phyloP scores from a whole-genome alignment of 331 rosid genomes.

The Dryas integrifolia region DNA sequence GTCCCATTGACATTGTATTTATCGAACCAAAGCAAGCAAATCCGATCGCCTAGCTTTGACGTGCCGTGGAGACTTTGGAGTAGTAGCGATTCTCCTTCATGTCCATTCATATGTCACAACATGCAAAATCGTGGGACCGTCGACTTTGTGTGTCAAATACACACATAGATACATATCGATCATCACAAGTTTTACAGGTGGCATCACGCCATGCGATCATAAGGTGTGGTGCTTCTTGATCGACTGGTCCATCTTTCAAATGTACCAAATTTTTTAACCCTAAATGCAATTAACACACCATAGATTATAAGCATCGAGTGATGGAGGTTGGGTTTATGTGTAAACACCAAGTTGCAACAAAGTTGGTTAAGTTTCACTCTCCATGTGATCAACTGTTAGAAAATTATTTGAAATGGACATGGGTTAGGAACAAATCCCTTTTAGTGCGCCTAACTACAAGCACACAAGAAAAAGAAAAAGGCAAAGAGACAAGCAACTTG shows the following conservation, averaged over 20 bases:
- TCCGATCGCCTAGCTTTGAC: slow-evolving; percentile 26
- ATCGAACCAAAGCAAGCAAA: neutral
- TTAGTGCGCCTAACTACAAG: neutral
- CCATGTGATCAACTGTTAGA: neutral
- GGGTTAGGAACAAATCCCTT: slow-evolving; percentile 20
- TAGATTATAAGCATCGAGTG: too few relatives aligned
- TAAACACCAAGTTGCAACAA: neutral
- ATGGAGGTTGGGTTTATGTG: too few relatives aligned
- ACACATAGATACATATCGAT: neutral
- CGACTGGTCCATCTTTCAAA: too few relatives aligned
- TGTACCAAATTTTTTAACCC: too few relatives aligned
- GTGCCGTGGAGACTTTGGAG: slow-evolving; percentile 43
- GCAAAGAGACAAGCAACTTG: neutral
- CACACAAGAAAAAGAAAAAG: neutral
- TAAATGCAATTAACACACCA: too few relatives aligned
- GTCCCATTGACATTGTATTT: neutral
- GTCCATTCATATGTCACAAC: neutral
- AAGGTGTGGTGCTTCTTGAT: neutral
- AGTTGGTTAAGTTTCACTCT: neutral
- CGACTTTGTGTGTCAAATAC: neutral
- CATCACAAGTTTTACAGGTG: neutral
- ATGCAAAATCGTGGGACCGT: neutral
- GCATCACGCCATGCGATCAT: neutral
- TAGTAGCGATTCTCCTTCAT: neutral
- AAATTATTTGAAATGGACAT: slow-evolving; percentile 20